A percentile compares a stretch with the other conserved stretches of the same genome.
These are phyloP conservation scores for Bauhinia variegata DNA, from an alignment of 306 rosid genomes.

Conservation along the genomic window DNA sequence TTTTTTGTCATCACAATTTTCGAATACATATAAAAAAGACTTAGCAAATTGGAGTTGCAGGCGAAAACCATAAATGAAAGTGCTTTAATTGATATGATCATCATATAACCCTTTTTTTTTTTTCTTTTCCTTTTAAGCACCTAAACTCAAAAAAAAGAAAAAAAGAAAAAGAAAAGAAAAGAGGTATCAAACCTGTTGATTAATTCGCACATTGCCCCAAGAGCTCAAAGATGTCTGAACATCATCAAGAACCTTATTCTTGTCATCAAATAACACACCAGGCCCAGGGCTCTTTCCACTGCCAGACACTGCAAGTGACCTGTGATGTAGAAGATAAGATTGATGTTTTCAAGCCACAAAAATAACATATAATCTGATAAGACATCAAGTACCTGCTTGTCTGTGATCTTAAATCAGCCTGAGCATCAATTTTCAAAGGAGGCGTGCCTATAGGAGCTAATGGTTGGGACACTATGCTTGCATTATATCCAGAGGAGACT, in stretches of 20 bases:
- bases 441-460: slow-evolving; percentile 95
- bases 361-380: slow-evolving; percentile 16
- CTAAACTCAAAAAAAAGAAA: background rate
- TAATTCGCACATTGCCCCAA: slow-evolving; percentile 71
- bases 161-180: background rate
- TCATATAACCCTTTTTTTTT: too few relatives aligned
- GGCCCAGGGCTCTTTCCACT: slow-evolving; percentile 54
- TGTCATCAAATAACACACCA: slow-evolving; percentile 61
- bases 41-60: background rate
- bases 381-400: slow-evolving; percentile 55
- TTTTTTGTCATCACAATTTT: background rate
- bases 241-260: slow-evolving; percentile 65
- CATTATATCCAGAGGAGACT: slow-evolving; percentile 65
- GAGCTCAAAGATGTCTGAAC: slow-evolving; percentile 69
- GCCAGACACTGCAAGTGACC: slow-evolving; percentile 58
- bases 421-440: slow-evolving; percentile 74
- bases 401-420: slow-evolving; percentile 67
- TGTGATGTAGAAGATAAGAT: slow-evolving; percentile 40
- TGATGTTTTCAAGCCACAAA: background rate
- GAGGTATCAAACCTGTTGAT: slow-evolving; percentile 74
- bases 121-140: too few relatives aligned
- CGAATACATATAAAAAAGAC: slow-evolving; percentile 26
- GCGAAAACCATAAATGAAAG: slow-evolving; percentile 6
- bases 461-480: slow-evolving; percentile 58
- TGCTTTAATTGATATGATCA: slow-evolving; percentile 10